Evolutionary conservation across 768 basidiomycete species (phyloP).

Genomic region (Suillus ampliporus): DNA sequence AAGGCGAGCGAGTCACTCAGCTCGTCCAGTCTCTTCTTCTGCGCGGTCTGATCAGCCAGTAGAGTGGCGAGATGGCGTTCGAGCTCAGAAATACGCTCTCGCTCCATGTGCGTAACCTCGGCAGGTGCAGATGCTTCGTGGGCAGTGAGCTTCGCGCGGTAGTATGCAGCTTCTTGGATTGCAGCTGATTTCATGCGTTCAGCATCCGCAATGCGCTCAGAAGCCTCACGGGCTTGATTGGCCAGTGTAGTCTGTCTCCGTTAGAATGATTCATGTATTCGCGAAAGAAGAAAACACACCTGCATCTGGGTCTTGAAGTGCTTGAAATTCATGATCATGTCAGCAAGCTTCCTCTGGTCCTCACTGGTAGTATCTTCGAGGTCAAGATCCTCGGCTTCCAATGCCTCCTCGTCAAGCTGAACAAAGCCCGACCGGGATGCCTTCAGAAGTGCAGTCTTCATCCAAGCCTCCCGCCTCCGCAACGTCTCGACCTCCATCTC

Average conservation of each 20-base stretch:
- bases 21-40: constrained; percentile 76
- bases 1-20: constrained; percentile 74
- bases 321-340: constrained; percentile 83
- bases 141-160: constrained; percentile 92
- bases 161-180: constrained; percentile 93
- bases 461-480: constrained; percentile 82
- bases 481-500: constrained; percentile 80
- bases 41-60: constrained; percentile 63
- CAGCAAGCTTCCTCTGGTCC: constrained; percentile 60
- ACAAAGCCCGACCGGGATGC: constrained; percentile 84
- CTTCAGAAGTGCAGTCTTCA: constrained; percentile 77
- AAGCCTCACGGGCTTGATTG: constrained; percentile 77
- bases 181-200: constrained; percentile 80
- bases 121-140: constrained; percentile 70
- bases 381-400: constrained; percentile 41
- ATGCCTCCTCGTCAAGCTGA: constrained; percentile 58
- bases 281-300: constrained; percentile 51
- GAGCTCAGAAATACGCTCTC: constrained; percentile 75
- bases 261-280: neutral
- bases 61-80: constrained; percentile 71
- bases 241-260: constrained; percentile 64
- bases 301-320: constrained; percentile 86
- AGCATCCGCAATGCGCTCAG: constrained; percentile 79
- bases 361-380: constrained; percentile 40
- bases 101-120: constrained; percentile 75